A percentile compares a stretch with the other conserved stretches of the same genome.
These are phyloP conservation scores for Pseudogymnoascus sp. DNA, from an alignment of 2,329 filamentous ascomycete genomes.

Conservation along the genomic window DNA sequence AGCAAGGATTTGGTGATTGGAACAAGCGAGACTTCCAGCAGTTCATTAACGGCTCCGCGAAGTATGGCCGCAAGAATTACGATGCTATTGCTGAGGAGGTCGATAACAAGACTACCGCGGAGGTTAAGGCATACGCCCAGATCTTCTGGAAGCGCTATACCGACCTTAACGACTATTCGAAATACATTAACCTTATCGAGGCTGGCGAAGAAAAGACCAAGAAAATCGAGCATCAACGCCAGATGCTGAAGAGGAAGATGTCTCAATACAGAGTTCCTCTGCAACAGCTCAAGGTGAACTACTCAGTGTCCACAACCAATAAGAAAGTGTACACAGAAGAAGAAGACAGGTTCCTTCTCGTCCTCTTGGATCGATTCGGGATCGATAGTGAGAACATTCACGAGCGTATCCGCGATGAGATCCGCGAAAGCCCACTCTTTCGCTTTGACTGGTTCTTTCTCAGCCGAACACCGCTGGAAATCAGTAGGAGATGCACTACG, in stretches of 20 bases:
- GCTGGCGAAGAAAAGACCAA: conserved; percentile 84
- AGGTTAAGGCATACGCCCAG: conserved; percentile 86
- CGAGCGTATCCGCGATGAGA: conserved; percentile 94
- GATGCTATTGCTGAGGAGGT: conserved; percentile 80
- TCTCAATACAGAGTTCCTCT: conserved; percentile 92
- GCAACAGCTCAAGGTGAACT: conserved; percentile 97
- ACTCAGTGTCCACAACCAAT: conserved; percentile 97
- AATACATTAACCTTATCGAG: conserved; percentile 83
- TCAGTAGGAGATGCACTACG: conserved; percentile 86
- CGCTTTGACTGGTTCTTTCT: conserved; percentile 99
- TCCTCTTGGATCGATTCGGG: conserved; percentile 85
- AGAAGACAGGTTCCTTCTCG: conserved; percentile 89
- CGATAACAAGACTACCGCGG: conserved; percentile 76
- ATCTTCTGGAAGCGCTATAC: conserved; percentile 95
- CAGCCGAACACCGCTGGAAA: conserved; percentile 84
- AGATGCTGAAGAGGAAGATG: conserved; percentile 92
- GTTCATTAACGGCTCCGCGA: conserved; percentile 90
- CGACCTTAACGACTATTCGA: conserved; percentile 80
- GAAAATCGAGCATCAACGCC: conserved; percentile 85
- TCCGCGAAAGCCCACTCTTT: conserved; percentile 88
- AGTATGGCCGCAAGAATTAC: conserved; percentile 81
- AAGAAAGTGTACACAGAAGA: conserved; percentile 99
- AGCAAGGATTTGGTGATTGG: conserved; percentile 87
- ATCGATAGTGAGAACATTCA: conserved; percentile 86
- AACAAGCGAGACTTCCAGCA: conserved; percentile 97